Evolutionary conservation across 2,329 filamentous ascomycete genomes (phyloP).

Genomic region (Fonsecaea pedrosoi): DNA sequence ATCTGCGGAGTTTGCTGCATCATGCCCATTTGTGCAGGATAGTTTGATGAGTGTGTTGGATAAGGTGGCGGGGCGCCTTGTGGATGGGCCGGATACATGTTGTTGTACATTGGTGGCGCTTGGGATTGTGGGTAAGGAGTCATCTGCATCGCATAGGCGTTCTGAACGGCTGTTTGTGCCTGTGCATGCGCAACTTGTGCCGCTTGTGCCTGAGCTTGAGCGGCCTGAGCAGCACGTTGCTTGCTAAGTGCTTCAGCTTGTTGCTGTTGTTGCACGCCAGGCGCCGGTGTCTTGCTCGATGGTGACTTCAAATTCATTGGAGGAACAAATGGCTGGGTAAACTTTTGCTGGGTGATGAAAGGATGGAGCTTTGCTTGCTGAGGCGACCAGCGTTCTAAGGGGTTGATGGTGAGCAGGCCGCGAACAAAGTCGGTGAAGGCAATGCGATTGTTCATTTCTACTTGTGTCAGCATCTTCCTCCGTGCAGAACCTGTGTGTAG

Average conservation of each 20-base stretch:
- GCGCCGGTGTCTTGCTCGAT: constrained; percentile 85
- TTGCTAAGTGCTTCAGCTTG: constrained; percentile 94
- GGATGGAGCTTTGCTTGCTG: constrained; percentile 97
- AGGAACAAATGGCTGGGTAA: constrained; percentile 91
- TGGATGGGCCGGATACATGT: constrained; percentile 73
- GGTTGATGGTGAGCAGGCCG: constrained; percentile 90
- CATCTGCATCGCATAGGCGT: constrained; percentile 69
- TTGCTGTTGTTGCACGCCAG: constrained; percentile 93
- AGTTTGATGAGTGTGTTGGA: constrained; percentile 72
- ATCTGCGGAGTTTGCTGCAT: constrained; percentile 69
- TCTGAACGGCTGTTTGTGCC: constrained; percentile 71
- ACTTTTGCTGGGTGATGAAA: constrained; percentile 98
- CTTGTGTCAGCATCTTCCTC: constrained; percentile 35
- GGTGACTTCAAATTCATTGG: constrained; percentile 95
- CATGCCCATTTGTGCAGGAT: constrained; percentile 76
- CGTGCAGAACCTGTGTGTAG: constrained; percentile 16
- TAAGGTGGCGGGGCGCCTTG: constrained; percentile 81
- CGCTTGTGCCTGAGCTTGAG: constrained; percentile 56
- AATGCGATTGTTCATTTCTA: constrained; percentile 98
- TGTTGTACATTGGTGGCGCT: constrained; percentile 74
- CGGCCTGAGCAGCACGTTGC: constrained; percentile 71
- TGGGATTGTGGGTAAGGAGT: constrained; percentile 60
- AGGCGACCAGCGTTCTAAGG: constrained; percentile 94
- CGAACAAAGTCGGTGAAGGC: constrained; percentile 98
- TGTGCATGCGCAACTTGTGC: constrained; percentile 57